Conservation (phyloP, 225 moss, liverwort and hornwort genomes). For the Pseudoscleropodium purum region DNA sequence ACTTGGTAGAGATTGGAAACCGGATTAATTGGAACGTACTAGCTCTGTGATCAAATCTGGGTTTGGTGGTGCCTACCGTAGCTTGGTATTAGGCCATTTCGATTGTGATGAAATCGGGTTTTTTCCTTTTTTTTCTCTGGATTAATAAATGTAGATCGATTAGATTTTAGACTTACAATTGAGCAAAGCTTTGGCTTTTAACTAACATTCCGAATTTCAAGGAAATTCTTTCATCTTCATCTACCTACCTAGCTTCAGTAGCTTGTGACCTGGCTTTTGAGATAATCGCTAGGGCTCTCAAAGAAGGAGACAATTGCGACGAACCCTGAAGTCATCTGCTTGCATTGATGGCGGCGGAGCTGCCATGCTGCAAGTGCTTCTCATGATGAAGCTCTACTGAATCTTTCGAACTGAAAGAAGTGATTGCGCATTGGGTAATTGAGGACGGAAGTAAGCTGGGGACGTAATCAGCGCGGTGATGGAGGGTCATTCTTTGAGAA, state of each 20-base stretch:
- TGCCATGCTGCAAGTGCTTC: neutral
- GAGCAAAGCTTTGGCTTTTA: neutral
- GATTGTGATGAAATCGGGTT: too few relatives aligned
- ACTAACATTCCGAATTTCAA: neutral
- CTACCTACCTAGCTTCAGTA: neutral
- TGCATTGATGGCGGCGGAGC: neutral
- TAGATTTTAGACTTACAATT: neutral
- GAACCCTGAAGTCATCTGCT: neutral
- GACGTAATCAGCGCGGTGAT: neutral
- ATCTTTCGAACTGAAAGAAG: neutral
- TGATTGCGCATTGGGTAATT: neutral
- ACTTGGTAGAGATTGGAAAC: neutral
- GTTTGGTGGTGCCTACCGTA: neutral
- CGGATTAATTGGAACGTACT: neutral
- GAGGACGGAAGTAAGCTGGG: neutral
- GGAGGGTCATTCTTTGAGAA: neutral
- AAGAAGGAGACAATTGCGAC: neutral
- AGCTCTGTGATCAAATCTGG: neutral
- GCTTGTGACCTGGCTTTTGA: neutral
- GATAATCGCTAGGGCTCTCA: neutral
- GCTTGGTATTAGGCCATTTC: too few relatives aligned
- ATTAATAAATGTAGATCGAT: neutral
- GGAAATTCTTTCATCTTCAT: neutral
- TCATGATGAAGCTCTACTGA: neutral
- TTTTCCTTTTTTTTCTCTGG: neutral